Evolutionary conservation across 176 grass and related monocot species (phyloP), one percentile per base, ranked within the genome.

Genomic region (Hsuehochloa calcarea): DNA sequence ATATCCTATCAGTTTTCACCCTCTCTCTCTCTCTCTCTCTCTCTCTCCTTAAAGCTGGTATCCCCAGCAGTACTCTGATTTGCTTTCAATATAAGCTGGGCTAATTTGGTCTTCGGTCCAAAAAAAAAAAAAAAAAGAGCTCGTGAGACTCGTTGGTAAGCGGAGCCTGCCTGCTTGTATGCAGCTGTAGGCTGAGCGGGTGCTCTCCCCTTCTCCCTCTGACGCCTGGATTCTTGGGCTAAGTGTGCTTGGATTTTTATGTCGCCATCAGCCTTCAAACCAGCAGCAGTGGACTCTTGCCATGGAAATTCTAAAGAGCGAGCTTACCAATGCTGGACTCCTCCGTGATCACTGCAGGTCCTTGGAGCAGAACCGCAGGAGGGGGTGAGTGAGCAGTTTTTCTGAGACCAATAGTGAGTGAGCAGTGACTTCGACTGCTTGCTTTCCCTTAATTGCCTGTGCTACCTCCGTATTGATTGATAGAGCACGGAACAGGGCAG

Each of bases 211-310:
- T 27, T 20, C 19, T 19, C 10, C 10, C 10, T 51, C 71, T 75
- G 83, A 25, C 19, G 52, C 83, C 56, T 77, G 78, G 72, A 56
- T 90, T 43, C 72, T 14, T 22, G 82, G 69, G 62, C 77, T 43
- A 68, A 68, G 61, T 5, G 61, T 37, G 75, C 75, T 85, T 80
- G 75, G 61, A 80, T 74, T 52, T 88, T 59, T 4, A 61, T 58
- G 77, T 80, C 50, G 69, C 7, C 31, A 5, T 41, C 77, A 70
- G 41, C 22, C 54, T 77, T 58, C 50, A 45, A 11, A 2, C 55
- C 43, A 16, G 73, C 60, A 38, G 39, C 72, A 47, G 54, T 26
- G 64, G 44, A 15, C 66, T 39, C 5, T 44, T 64, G 81, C 45
- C 52, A 34, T 62, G 58, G 58, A 74, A 84, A 50, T 62, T 72